Base-by-base conservation (phyloP, 768 basidiomycete genomes). In the Boletus huronensis region DNA sequence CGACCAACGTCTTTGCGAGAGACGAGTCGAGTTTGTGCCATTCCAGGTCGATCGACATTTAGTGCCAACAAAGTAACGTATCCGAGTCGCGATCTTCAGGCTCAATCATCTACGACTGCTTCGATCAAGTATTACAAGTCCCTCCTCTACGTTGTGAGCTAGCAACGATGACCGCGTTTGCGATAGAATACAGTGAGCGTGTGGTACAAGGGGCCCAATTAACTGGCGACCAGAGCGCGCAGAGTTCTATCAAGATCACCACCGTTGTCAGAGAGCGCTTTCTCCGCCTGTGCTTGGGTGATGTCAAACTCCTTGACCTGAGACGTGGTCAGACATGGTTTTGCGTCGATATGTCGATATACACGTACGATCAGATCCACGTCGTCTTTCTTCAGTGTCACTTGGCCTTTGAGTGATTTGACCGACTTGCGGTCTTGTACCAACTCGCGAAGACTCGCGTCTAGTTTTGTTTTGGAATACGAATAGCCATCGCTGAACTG, bases 11-110 rank as follows among this genome's bases (percentile, higher is more conserved):
- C 17, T 75, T 75, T 8, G 93, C 80, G 11, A 97, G 80, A 2
- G 84, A 79, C 21, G 79, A 70, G 72, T 93, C 86, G 58, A 98
- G 83, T 61, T 85, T 84, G 60, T 75, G 72, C 95, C 96, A 99
- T 76, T 96, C 91, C 51, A 99, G 75, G 75, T 98, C 96, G 73
- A 99, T 83, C 17, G 94, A 96, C 95, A 97, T 97, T 5, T 23
- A 5, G 32, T 13, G 32, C 13, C 32, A 14, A 32, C 32, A 29
- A 29, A 8, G 28, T 29, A 29, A 9, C 13, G 7, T 9, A 16
- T 16, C 21, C 26, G 34, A 28, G 50, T 35, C 50, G 50, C 44
- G 29, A 31, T 48, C 14, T 48, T n/a, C 28, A 29, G 10, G 26
- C 38, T 28, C 14, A n/a, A 26, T 32, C 6, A 16, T 25, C 14